These are phyloP conservation scores for Sugiyamaella americana DNA, from an alignment of 805 yeast genomes.

Conservation along the genomic window DNA sequence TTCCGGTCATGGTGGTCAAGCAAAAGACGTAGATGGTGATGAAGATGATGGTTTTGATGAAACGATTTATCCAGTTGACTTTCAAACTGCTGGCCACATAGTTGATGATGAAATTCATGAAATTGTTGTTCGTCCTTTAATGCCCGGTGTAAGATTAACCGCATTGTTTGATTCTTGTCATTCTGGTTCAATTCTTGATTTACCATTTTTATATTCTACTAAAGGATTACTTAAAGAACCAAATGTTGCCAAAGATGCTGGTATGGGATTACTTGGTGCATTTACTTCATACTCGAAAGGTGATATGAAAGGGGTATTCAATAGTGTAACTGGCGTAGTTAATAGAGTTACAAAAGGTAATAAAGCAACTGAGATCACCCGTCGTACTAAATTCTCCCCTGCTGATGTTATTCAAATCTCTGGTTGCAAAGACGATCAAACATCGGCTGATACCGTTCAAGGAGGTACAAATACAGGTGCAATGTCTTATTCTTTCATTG, in stretches of 20 bases:
- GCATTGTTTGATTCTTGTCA: constrained; percentile 83
- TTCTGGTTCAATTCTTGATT: constrained; percentile 74
- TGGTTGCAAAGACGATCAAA: constrained; percentile 81
- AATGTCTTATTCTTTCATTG: constrained; percentile 71
- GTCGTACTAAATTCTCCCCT: constrained; percentile 56
- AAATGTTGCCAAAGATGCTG: constrained; percentile 68
- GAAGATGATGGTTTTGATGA: constrained; percentile 72
- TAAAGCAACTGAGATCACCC: constrained; percentile 38
- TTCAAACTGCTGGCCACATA: constrained; percentile 57
- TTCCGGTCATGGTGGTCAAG: constrained; percentile 83
- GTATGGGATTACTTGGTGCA: constrained; percentile 56
- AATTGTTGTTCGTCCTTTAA: constrained; percentile 61
- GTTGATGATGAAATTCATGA: constrained; percentile 72
- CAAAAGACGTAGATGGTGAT: constrained; percentile 62
- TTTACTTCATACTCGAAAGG: constrained; percentile 56
- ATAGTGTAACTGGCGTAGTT: constrained; percentile 35
- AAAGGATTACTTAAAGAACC: constrained; percentile 82
- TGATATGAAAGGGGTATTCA: constrained; percentile 44
- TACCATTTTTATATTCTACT: constrained; percentile 75
- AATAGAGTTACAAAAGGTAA: constrained; percentile 34
- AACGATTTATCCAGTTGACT: constrained; percentile 69
- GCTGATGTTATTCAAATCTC: constrained; percentile 73
- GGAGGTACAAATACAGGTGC: constrained; percentile 76
- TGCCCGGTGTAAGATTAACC: constrained; percentile 68
- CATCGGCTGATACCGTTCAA: constrained; percentile 75